Conservation (phyloP, 2,329 filamentous ascomycete species). For the Lachnellula cervina region DNA sequence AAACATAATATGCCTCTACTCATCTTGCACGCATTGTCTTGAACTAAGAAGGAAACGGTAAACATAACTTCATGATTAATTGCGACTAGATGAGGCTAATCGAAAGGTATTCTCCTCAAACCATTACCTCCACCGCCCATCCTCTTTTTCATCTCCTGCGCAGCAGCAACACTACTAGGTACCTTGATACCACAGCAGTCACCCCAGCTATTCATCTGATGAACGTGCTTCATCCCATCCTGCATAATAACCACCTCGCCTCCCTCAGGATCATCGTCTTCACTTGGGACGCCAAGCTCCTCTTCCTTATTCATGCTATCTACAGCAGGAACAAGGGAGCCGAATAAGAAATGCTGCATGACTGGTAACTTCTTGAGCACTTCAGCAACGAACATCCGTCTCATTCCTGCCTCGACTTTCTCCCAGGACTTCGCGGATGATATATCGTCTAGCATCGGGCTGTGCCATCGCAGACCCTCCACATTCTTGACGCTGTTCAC, state of each 20-base stretch:
- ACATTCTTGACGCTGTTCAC: constrained; percentile 97
- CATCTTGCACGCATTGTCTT: background rate
- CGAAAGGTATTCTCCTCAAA: constrained; percentile 75
- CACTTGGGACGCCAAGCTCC: constrained; percentile 42
- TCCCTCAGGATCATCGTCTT: constrained; percentile 47
- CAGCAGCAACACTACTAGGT: constrained; percentile 86
- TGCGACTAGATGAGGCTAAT: constrained; percentile 41
- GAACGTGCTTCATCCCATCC: constrained; percentile 64
- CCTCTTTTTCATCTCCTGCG: constrained; percentile 79
- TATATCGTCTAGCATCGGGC: constrained; percentile 97
- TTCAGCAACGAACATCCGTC: constrained; percentile 92
- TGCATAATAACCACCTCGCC: constrained; percentile 60
- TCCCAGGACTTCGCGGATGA: constrained; percentile 82
- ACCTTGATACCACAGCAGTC: constrained; percentile 99
- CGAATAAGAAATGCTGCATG: constrained; percentile 98
- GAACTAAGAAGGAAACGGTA: background rate
- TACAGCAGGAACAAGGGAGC: constrained; percentile 72
- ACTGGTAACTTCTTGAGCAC: constrained; percentile 91
- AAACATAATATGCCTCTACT: background rate
- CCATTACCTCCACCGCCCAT: constrained; percentile 52
- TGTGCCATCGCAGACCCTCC: constrained; percentile 91
- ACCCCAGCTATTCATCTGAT: constrained; percentile 74
- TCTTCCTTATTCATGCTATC: constrained; percentile 72
- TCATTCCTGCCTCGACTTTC: constrained; percentile 94
- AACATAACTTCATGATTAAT: background rate